Base-by-base conservation (phyloP, 2,329 filamentous ascomycete species). In the Westerdykella sp. region DNA sequence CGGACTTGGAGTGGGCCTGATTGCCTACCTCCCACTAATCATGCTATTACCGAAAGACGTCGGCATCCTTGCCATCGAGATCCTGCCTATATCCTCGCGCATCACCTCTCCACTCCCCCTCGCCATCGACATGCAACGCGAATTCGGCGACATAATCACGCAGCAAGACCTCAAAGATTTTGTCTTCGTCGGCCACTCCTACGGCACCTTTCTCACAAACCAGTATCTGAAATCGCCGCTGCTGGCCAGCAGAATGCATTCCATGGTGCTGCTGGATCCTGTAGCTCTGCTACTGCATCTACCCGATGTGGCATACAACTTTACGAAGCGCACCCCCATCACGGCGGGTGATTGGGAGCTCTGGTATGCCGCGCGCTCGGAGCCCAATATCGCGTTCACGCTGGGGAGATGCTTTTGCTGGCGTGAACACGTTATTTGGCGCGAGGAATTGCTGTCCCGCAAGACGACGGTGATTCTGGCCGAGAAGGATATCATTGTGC, bases 301-400 rank as follows among this genome's bases (percentile, higher is more conserved):
- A 36, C 81, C 81, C 1, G 72, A 81, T 47, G 77, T 85, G 37
- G 80, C 82, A 13, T 84, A 78, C 68, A 85, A 85, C 63, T 85
- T 85, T 16, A 47, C 62, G 50, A 23, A 16, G 13, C 43, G 46
- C 6, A 43, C 21, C 23, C 51, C 53, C 2, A 12, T 30, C 3
- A 21, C 38, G 0, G 80, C 82, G 11, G 83, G 81, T 47, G 80
- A 86, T 62, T 79, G 75, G 71, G 73, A 81, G 59, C 66, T 85
- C 16, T 83, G 77, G 73, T 85, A 82, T 54, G 84, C 84, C 57
- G 83, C 77, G 12, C 77, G 74, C 39, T 80, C 75, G 48, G 83
- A 86, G 50, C 75, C 79, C 2, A 78, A 78, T 0, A 77, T 83
- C 5, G 77, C 81, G n/a, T 73, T 80, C 45, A 78, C 75, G 15